A percentile compares a stretch with the other conserved stretches of the same genome.
These are phyloP conservation scores for Entomophthora muscae DNA, from an alignment of 371 early-diverging fungal species.

Conservation along the genomic window DNA sequence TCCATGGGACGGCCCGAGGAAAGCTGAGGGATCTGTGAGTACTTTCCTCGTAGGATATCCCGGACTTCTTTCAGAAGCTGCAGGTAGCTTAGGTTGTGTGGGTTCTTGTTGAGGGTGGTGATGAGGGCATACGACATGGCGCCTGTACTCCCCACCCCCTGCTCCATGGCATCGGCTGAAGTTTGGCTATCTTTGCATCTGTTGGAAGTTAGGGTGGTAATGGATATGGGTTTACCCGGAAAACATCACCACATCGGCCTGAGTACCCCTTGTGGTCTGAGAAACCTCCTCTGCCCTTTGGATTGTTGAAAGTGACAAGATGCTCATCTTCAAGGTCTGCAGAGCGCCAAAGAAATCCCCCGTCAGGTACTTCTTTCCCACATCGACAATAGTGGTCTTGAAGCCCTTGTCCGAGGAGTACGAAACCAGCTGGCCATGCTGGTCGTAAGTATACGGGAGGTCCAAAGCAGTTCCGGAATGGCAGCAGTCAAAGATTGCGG, in stretches of 20 bases:
- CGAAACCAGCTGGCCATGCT: conserved; percentile 39
- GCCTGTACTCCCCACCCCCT: conserved; percentile 45
- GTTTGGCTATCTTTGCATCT: conserved; percentile 82
- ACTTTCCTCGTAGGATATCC: conserved; percentile 39
- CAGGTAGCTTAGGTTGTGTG: conserved; percentile 42
- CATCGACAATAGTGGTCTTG: conserved; percentile 22
- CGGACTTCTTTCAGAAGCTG: conserved; percentile 55
- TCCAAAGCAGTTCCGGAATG: conserved; percentile 83
- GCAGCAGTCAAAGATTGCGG: conserved; percentile 75
- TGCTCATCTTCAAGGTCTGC: conserved; percentile 22
- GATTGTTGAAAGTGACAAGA: conserved; percentile 22
- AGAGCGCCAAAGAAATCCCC: conserved; percentile 28
- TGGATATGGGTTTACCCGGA: conserved; percentile 14
- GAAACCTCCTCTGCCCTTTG: conserved; percentile 20
- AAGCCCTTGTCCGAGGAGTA: conserved; percentile 33
- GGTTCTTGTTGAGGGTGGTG: conserved; percentile 36
- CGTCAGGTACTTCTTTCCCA: conserved; percentile 29
- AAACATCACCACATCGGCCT: conserved; percentile 71
- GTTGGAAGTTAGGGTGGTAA: conserved; percentile 5
- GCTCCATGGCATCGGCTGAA: conserved; percentile 57
- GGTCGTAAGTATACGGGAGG: conserved; percentile 69
- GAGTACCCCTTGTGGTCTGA: conserved; percentile 29
- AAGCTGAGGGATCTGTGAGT: conserved; percentile 67
- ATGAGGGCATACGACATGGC: conserved; percentile 81
- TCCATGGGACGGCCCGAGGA: conserved; percentile 59